These are phyloP conservation scores for Spergularia azorica DNA, from an alignment of 179 eudicot species.

Conservation along the genomic window DNA sequence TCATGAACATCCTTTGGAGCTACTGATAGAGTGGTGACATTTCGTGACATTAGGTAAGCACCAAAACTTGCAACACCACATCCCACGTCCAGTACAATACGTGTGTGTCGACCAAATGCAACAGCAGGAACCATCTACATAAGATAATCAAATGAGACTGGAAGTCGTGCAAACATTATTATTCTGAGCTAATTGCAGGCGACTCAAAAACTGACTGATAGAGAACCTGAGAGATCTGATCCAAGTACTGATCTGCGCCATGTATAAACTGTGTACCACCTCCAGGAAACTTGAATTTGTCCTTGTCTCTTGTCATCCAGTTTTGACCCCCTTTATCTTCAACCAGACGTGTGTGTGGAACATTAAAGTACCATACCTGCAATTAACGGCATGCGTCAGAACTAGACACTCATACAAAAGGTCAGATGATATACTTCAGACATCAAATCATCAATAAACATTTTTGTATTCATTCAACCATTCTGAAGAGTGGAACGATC, in stretches of 20 bases:
- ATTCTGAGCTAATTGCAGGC: neutral
- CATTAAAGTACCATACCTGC: conserved; percentile 94
- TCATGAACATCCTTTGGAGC: conserved; percentile 99
- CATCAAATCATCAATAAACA: too few species aligned
- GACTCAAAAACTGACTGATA: neutral
- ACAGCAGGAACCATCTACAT: conserved; percentile 90
- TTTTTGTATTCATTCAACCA: too few species aligned
- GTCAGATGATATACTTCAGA: neutral
- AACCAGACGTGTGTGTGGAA: conserved; percentile 93
- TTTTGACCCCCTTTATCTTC: conserved; percentile 99
- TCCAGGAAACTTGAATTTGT: conserved; percentile 96
- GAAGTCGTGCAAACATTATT: conserved; percentile 6
- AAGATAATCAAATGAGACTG: conserved; percentile 18
- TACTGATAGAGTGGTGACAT: conserved; percentile 80
- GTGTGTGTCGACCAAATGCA: conserved; percentile 81
- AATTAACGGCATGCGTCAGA: neutral
- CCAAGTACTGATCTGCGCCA: conserved; percentile 92
- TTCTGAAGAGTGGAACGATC: too few species aligned
- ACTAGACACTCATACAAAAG: neutral
- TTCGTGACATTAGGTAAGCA: conserved; percentile 80
- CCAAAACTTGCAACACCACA: conserved; percentile 99
- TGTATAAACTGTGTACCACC: conserved; percentile 99
- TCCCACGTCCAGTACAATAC: conserved; percentile 88
- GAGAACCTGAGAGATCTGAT: conserved; percentile 84
- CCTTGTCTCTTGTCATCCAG: conserved; percentile 79